Evolutionary conservation across 257 asterid genomes (phyloP).

Genomic region (Thymus mandschuricus): DNA sequence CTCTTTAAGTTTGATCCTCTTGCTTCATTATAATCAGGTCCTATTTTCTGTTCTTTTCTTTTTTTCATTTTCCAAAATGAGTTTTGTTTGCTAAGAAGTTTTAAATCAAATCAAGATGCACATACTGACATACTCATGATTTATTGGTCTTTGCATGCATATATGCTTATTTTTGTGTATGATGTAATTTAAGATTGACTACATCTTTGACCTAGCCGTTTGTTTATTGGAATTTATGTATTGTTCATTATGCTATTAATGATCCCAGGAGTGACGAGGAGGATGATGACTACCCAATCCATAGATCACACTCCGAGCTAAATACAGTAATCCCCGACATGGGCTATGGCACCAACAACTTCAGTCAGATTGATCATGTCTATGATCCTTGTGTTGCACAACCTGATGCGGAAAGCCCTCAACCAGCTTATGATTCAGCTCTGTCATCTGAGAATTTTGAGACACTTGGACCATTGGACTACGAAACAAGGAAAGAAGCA

Average conservation of each 20-base stretch:
- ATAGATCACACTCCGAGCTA: constrained; percentile 50
- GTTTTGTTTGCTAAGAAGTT: constrained; percentile 15
- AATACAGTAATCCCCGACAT: constrained; percentile 35
- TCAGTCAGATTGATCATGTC: constrained; percentile 42
- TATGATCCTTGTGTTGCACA: constrained; percentile 40
- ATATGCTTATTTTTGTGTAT: constrained; percentile 1
- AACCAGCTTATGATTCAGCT: constrained; percentile 38
- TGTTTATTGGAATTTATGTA: constrained; percentile 18
- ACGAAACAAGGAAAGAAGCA: constrained; percentile 39
- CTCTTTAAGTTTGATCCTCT: constrained; percentile 17
- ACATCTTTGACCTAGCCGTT: constrained; percentile 20
- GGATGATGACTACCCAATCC: constrained; percentile 58
- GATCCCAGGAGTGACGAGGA: constrained; percentile 71
- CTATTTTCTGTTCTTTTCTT: constrained; percentile 2
- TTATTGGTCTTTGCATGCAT: constrained; percentile 15
- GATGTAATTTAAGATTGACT: constrained; percentile 13
- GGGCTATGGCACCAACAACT: constrained; percentile 40
- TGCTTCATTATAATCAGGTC: constrained; percentile 18
- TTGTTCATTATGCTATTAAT: constrained; percentile 31
- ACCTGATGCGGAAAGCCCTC: constrained; percentile 39
- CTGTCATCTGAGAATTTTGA: constrained; percentile 44
- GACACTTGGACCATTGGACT: constrained; percentile 37
- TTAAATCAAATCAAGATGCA: not conserved
- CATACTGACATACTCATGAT: not conserved
- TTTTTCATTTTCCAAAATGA: constrained; percentile 21